Percentiles rank a stretch among this genome's conserved stretches.
These are phyloP conservation scores for Leccinum pachyderme DNA, from an alignment of 1,284 basidiomycete genomes.

Conservation along the genomic window DNA sequence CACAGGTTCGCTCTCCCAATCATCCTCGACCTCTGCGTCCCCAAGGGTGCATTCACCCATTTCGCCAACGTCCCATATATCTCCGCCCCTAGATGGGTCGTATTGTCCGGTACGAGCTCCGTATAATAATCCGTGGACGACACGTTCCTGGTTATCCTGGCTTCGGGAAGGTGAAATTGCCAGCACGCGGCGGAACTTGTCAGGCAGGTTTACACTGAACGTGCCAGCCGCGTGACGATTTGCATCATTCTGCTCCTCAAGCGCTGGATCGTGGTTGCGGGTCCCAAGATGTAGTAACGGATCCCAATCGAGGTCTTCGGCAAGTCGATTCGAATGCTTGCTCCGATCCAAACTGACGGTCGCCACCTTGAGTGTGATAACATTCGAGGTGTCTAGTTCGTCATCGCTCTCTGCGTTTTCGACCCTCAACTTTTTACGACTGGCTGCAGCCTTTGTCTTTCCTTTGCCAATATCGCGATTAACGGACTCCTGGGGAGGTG, in stretches of 20 bases:
- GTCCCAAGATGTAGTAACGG: slow-evolving; percentile 39
- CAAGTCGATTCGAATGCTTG: slow-evolving; percentile 11
- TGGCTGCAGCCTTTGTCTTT: slow-evolving; percentile 38
- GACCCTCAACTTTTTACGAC: slow-evolving; percentile 44
- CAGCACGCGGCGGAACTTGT: slow-evolving; percentile 60
- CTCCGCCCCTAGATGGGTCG: slow-evolving; percentile 60
- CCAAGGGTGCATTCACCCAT: slow-evolving; percentile 35
- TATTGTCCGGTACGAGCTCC: slow-evolving; percentile 56
- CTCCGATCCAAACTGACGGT: slow-evolving; percentile 10
- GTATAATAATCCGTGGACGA: slow-evolving; percentile 59
- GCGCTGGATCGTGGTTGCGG: slow-evolving; percentile 33
- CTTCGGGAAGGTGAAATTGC: slow-evolving; percentile 50
- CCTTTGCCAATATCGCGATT: slow-evolving; percentile 34
- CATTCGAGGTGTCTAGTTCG: slow-evolving; percentile 24
- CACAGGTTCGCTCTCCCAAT: slow-evolving; percentile 79
- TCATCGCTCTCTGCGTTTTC: slow-evolving; percentile 37
- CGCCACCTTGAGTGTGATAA: slow-evolving; percentile 25
- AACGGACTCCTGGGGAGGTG: slow-evolving; percentile 43
- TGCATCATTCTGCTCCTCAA: slow-evolving; percentile 24
- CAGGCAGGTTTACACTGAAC: slow-evolving; percentile 62
- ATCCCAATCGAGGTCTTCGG: slow-evolving; percentile 40
- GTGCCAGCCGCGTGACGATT: slow-evolving; percentile 28
- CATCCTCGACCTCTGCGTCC: slow-evolving; percentile 57
- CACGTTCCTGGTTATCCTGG: slow-evolving; percentile 47
- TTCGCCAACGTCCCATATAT: slow-evolving; percentile 78